Percentiles rank a stretch among this genome's conserved stretches.
Conservation (phyloP, 139 green algal genomes). For the Coelastrella sp. region DNA sequence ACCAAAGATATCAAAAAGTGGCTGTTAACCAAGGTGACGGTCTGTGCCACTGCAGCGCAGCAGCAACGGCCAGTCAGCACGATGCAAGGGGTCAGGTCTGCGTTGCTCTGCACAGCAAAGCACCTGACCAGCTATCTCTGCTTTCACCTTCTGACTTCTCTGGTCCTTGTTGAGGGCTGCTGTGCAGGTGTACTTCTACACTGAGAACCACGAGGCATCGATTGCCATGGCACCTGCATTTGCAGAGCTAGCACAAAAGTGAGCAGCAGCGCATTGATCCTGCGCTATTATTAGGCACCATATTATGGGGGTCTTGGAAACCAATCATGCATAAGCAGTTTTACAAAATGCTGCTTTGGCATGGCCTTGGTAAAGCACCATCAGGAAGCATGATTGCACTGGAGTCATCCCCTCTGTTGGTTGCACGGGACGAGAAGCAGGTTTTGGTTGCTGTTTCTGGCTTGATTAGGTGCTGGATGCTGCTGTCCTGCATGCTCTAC, state of each 20-base stretch:
- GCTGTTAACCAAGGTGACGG: too few relatives aligned
- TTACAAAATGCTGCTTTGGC: background rate
- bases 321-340: background rate
- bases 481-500: too few relatives aligned
- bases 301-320: background rate
- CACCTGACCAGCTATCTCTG: background rate
- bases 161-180: background rate
- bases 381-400: too few relatives aligned
- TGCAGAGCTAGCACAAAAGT: constrained; percentile 34
- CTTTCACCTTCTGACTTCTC: background rate
- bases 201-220: constrained; percentile 1
- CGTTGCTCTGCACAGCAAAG: background rate
- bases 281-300: background rate
- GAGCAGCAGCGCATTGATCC: background rate
- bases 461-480: too few relatives aligned
- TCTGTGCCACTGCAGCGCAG: too few relatives aligned
- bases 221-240: constrained; percentile 14
- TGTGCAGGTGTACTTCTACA: constrained; percentile 40
- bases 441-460: too few relatives aligned
- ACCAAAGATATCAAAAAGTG: too few relatives aligned
- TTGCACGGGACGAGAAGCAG: too few relatives aligned
- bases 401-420: too few relatives aligned
- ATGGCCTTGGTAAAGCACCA: too few relatives aligned
- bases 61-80: background rate
- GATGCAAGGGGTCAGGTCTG: background rate